phyloP scores from a whole-genome alignment of 2,329 filamentous ascomycete species.

The Sclerotinia sclerotiorum region DNA sequence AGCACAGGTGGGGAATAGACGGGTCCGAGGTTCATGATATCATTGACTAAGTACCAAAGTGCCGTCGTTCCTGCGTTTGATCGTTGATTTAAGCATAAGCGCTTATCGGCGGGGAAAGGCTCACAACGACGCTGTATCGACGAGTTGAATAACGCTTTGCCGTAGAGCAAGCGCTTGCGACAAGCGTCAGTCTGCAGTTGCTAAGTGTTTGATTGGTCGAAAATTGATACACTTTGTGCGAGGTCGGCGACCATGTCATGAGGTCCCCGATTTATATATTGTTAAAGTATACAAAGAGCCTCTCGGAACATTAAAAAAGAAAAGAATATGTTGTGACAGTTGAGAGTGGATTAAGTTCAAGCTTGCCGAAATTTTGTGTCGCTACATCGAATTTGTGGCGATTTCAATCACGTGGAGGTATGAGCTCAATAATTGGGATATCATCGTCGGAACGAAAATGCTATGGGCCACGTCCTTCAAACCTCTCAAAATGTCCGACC shows the following conservation, averaged over 20 bases:
- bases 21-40: constrained; percentile 7
- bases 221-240: constrained; percentile 12
- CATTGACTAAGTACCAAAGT: constrained; percentile 5
- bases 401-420: constrained; percentile 15
- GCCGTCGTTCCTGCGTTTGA: constrained; percentile 1
- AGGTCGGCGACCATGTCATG: constrained; percentile 22
- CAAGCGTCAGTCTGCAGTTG: constrained; percentile 9
- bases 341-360: constrained; percentile 15
- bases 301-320: constrained; percentile 4
- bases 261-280: constrained; percentile 21
- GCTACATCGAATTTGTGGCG: constrained; percentile 10
- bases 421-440: background rate
- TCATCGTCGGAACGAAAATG: constrained; percentile 15
- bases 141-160: background rate
- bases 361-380: constrained; percentile 1
- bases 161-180: constrained; percentile 20
- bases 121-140: background rate
- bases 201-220: constrained; percentile 24
- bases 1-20: constrained; percentile 9
- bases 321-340: constrained; percentile 12
- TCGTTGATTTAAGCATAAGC: constrained; percentile 17
- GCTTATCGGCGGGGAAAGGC: background rate
- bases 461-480: constrained; percentile 1
- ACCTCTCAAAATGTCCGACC: background rate
- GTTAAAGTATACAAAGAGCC: constrained; percentile 13